Conservation (phyloP, 345 rosid species). For the Citrus hindsii region DNA sequence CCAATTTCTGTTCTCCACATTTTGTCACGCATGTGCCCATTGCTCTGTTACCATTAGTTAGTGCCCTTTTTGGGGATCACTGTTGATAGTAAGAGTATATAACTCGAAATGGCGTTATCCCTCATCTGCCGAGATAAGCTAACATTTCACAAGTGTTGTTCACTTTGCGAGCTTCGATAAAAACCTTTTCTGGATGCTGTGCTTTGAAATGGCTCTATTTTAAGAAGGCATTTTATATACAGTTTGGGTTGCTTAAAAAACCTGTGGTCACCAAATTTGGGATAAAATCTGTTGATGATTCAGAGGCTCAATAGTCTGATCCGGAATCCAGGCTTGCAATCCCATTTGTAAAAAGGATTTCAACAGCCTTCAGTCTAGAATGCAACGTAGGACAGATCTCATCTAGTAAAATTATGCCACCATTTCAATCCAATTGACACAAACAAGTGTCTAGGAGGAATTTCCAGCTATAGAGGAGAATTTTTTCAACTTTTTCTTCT, state of each 20-base stretch:
- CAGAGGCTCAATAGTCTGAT: constrained; percentile 13
- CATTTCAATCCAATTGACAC: not conserved
- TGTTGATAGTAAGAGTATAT: not conserved
- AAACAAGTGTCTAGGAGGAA: not conserved
- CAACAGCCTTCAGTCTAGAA: not conserved
- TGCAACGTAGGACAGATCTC: not conserved
- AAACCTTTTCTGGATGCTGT: not conserved
- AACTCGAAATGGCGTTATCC: not conserved
- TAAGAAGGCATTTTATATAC: constrained; percentile 15
- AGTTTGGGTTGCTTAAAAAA: constrained; percentile 21
- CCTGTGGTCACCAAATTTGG: constrained; percentile 14
- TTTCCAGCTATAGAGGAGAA: not conserved
- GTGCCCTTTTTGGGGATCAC: not conserved
- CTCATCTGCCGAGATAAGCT: not conserved
- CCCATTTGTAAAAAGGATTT: constrained; percentile 5
- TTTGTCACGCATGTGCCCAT: not conserved
- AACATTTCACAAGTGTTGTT: not conserved
- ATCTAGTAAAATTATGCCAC: not conserved
- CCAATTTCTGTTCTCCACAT: not conserved
- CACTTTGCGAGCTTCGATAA: not conserved
- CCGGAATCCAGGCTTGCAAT: not conserved
- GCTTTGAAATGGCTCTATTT: constrained; percentile 8
- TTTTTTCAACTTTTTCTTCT: not conserved
- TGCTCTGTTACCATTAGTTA: not conserved
- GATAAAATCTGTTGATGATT: constrained; percentile 20